Percentiles rank a stretch among this genome's conserved stretches.
These are phyloP conservation scores for Alternaria sp. DNA, from an alignment of 2,329 filamentous ascomycete genomes.

Conservation along the genomic window DNA sequence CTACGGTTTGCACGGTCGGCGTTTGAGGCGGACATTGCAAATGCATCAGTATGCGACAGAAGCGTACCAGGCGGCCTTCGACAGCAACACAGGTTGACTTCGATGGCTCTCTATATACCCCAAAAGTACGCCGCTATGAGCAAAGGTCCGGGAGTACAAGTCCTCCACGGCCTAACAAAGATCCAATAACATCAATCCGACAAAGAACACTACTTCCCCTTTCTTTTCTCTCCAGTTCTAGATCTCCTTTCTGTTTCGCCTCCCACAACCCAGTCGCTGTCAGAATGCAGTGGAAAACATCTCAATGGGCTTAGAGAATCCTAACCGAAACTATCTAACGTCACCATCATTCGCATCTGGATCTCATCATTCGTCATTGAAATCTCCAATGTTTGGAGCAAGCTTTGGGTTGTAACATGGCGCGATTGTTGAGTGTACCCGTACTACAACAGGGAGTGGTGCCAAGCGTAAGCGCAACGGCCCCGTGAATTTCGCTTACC, in stretches of 20 bases:
- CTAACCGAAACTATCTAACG: constrained; percentile 4
- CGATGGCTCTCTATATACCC: constrained; percentile 28
- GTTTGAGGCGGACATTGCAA: constrained; percentile 24
- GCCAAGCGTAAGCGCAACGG: constrained; percentile 17
- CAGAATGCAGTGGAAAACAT: background rate
- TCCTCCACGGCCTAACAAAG: background rate
- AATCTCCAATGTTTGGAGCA: constrained; percentile 14
- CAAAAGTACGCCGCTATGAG: constrained; percentile 24
- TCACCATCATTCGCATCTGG: constrained; percentile 15
- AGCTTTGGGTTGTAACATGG: constrained; percentile 11
- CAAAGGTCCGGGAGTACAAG: constrained; percentile 6
- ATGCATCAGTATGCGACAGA: constrained; percentile 20
- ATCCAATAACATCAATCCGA: constrained; percentile 13
- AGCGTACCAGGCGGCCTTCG: constrained; percentile 13
- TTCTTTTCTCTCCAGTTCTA: background rate
- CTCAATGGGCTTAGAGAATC: constrained; percentile 14
- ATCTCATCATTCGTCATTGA: constrained; percentile 1
- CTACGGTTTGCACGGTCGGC: constrained; percentile 26
- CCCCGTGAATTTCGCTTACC: constrained; percentile 29
- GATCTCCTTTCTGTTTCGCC: background rate
- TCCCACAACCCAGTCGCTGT: background rate
- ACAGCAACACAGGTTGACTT: constrained; percentile 22
- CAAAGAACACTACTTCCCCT: constrained; percentile 1
- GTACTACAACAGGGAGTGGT: constrained; percentile 20
- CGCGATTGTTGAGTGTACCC: constrained; percentile 10